Conservation (phyloP, 2,329 filamentous ascomycete genomes). For the Alternaria brassicae region DNA sequence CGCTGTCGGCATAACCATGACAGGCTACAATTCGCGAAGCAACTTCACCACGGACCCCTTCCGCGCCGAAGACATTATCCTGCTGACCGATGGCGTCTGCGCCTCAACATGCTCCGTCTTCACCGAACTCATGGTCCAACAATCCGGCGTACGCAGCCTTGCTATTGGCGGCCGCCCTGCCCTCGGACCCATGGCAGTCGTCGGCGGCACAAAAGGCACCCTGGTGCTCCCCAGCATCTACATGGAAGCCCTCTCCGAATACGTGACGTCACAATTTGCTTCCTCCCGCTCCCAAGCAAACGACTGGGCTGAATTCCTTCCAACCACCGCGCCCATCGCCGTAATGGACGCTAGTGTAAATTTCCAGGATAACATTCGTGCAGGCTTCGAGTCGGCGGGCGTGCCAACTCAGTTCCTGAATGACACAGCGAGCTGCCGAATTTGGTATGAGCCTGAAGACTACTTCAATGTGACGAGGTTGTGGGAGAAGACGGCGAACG, state of each 20-base stretch:
- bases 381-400: slow-evolving; percentile 39
- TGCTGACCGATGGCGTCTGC: slow-evolving; percentile 56
- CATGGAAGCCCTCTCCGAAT: slow-evolving; percentile 28
- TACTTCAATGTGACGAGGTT: slow-evolving; percentile 59
- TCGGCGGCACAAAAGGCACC: slow-evolving; percentile 56
- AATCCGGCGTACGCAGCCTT: slow-evolving; percentile 53
- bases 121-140: slow-evolving; percentile 55
- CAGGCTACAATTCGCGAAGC: slow-evolving; percentile 36
- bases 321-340: slow-evolving; percentile 33
- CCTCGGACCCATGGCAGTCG: slow-evolving; percentile 52
- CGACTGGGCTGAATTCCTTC: slow-evolving; percentile 35
- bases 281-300: slow-evolving; percentile 10
- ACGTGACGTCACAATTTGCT: slow-evolving; percentile 32
- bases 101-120: slow-evolving; percentile 57
- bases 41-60: slow-evolving; percentile 47
- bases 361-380: slow-evolving; percentile 50
- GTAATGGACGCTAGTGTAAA: slow-evolving; percentile 43
- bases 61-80: slow-evolving; percentile 48
- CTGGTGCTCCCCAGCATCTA: slow-evolving; percentile 40
- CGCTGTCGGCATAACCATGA: slow-evolving; percentile 38
- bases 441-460: slow-evolving; percentile 66
- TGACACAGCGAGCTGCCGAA: slow-evolving; percentile 66
- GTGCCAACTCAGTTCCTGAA: slow-evolving; percentile 66
- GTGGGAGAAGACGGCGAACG: slow-evolving; percentile 56
- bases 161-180: slow-evolving; percentile 53